Evolutionary conservation across 495 filamentous ascomycete species (phyloP).

Genomic region (Cryomyces antarcticus): DNA sequence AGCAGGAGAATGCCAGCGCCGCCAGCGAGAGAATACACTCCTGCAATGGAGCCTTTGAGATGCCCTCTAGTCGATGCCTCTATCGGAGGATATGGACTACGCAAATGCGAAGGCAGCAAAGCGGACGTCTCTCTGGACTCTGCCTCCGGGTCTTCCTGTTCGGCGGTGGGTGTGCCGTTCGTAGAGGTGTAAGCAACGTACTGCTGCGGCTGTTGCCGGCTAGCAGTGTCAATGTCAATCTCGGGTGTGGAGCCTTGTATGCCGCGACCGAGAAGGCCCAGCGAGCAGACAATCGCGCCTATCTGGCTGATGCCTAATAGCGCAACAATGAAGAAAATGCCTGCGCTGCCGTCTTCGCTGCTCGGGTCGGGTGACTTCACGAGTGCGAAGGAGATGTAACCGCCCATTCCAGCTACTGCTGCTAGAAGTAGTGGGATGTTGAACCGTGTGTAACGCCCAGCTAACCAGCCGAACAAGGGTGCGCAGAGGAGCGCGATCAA

Average conservation of each 20-base stretch:
- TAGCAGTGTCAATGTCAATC: constrained; percentile 21
- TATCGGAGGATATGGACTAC: neutral
- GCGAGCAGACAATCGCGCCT: constrained; percentile 79
- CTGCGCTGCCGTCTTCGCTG: constrained; percentile 36
- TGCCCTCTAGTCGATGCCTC: constrained; percentile 17
- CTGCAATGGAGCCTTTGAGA: constrained; percentile 83
- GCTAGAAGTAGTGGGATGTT: constrained; percentile 58
- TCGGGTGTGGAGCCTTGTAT: constrained; percentile 31
- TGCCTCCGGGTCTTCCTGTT: neutral
- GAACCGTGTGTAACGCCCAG: constrained; percentile 35
- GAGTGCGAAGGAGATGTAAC: constrained; percentile 52
- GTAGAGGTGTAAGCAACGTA: neutral
- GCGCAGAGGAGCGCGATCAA: constrained; percentile 67
- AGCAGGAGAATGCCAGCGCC: constrained; percentile 80
- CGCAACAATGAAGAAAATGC: constrained; percentile 55
- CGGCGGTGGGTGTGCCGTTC: neutral
- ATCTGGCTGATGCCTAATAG: constrained; percentile 82
- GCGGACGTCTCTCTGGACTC: constrained; percentile 5
- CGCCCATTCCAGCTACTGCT: constrained; percentile 47
- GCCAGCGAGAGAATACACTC: constrained; percentile 76
- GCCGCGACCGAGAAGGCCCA: constrained; percentile 64
- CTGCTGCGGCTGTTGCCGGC: neutral
- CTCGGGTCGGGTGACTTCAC: constrained; percentile 50
- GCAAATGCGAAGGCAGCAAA: constrained; percentile 3
- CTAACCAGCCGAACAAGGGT: constrained; percentile 66